phyloP scores from a whole-genome alignment of 116 monocot species.

The Dioscorea cayenensis region DNA sequence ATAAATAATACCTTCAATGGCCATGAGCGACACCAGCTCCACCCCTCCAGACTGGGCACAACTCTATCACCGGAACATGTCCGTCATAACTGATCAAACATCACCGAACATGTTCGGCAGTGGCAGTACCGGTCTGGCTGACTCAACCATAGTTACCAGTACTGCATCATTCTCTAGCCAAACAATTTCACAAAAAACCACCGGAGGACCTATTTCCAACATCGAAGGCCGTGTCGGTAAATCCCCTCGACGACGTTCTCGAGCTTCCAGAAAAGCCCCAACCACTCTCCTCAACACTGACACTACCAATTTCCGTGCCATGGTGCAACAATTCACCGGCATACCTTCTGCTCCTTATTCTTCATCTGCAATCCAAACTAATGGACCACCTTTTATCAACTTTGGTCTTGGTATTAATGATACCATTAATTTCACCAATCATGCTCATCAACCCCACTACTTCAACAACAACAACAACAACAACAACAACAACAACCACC shows the following conservation, averaged over 20 bases:
- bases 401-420: background rate
- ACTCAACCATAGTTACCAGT: background rate
- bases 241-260: slow-evolving; percentile 24
- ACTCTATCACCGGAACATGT: slow-evolving; percentile 1
- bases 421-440: background rate
- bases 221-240: slow-evolving; percentile 20
- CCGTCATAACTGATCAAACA: background rate
- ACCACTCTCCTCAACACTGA: slow-evolving; percentile 79
- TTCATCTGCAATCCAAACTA: background rate
- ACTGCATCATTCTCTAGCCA: background rate
- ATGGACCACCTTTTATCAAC: slow-evolving; percentile 7
- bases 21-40: slow-evolving; percentile 14
- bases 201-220: background rate
- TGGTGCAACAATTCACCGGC: slow-evolving; percentile 90
- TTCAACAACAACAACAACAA: background rate
- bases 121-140: background rate
- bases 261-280: slow-evolving; percentile 57
- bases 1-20: background rate
- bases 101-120: background rate
- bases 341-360: slow-evolving; percentile 28
- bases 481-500: background rate
- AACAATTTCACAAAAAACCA: background rate
- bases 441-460: background rate
- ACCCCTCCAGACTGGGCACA: slow-evolving; percentile 4
- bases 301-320: slow-evolving; percentile 73